phyloP scores from a whole-genome alignment of 257 asterid species.

The Solanum ossicruentum region DNA sequence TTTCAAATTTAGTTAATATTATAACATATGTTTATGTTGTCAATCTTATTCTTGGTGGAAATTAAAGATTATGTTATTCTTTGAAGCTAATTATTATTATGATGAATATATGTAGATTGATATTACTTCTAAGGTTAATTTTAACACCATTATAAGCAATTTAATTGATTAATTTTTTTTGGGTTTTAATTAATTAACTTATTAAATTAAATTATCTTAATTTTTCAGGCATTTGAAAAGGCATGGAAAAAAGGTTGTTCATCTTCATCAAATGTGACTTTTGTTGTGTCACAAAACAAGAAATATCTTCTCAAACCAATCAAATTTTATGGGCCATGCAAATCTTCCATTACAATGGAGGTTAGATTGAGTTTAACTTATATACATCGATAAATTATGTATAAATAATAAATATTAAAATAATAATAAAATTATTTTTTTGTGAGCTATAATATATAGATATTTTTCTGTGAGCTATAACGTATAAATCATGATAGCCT shows the following conservation, averaged over 20 bases:
- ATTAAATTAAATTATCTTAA: background rate
- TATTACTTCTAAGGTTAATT: background rate
- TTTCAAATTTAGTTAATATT: background rate
- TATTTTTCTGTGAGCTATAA: background rate
- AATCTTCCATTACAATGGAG: conserved; percentile 34
- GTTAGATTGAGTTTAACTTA: background rate
- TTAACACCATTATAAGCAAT: background rate
- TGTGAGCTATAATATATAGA: background rate
- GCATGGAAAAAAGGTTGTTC: conserved; percentile 50
- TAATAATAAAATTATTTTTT: background rate
- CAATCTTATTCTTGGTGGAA: background rate
- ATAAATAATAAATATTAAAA: background rate
- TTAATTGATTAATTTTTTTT: background rate
- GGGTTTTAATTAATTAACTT: background rate
- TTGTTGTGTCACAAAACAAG: conserved; percentile 25
- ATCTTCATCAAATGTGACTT: conserved; percentile 16
- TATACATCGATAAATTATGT: too few species aligned
- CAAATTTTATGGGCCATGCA: conserved; percentile 54
- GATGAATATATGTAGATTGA: background rate
- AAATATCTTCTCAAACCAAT: conserved; percentile 30
- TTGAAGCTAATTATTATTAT: background rate
- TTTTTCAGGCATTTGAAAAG: conserved; percentile 34
- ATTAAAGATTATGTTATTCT: background rate
- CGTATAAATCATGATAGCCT: too few species aligned
- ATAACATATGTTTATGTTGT: background rate